Evolutionary conservation across 345 rosid genomes (phyloP).

Genomic region (Populus pruinosa): DNA sequence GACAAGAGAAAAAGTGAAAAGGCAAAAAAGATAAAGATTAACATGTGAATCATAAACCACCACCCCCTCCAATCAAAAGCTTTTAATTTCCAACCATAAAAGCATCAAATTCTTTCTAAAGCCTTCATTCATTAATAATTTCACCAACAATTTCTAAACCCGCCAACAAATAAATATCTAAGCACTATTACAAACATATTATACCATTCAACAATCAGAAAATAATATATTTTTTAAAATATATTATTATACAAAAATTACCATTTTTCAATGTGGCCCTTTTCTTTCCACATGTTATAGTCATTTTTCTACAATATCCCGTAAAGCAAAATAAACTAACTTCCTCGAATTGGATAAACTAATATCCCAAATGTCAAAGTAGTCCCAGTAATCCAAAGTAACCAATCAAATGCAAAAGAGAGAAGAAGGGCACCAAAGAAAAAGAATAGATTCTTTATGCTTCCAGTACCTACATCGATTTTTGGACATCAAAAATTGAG

Average conservation of each 20-base stretch:
- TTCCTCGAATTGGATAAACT: not conserved
- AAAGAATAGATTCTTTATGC: not conserved
- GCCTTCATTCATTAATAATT: not conserved
- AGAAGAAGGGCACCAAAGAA: slow-evolving; percentile 10
- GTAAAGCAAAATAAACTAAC: not conserved
- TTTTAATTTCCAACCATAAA: slow-evolving; percentile 18
- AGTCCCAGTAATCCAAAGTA: not conserved
- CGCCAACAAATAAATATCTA: not conserved
- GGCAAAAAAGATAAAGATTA: slow-evolving; percentile 8
- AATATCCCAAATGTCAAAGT: not conserved
- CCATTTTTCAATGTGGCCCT: not conserved
- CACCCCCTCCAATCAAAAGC: slow-evolving; percentile 8
- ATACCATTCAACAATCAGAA: not conserved
- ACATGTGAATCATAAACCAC: slow-evolving; percentile 36
- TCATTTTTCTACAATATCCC: not conserved
- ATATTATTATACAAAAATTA: not conserved
- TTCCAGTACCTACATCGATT: not conserved
- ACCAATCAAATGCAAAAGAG: slow-evolving; percentile 22
- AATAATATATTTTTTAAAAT: not conserved
- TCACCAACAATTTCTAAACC: slow-evolving; percentile 12
- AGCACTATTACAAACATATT: not conserved
- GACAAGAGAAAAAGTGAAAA: slow-evolving; percentile 20
- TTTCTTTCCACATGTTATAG: not conserved
- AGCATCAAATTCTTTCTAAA: slow-evolving; percentile 24
- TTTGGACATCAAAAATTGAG: not conserved